phyloP scores from a whole-genome alignment of 164 flowering plant genomes.

The Berberis thunbergii region DNA sequence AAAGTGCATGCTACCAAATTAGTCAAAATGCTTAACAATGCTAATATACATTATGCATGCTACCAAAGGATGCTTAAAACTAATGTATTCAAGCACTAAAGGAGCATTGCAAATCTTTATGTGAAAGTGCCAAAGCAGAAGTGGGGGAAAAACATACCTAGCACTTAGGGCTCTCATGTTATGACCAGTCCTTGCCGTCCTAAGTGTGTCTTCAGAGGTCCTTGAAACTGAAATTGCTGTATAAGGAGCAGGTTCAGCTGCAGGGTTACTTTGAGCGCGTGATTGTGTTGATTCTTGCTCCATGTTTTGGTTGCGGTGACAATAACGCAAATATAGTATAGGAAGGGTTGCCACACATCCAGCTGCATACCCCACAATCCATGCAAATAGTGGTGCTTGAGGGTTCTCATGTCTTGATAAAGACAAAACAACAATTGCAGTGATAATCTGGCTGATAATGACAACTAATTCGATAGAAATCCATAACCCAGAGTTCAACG shows the following conservation, averaged over 20 bases:
- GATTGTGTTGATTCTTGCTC: constrained; percentile 34
- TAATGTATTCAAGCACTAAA: too few species aligned
- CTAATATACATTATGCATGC: too few species aligned
- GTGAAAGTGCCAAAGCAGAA: too few species aligned
- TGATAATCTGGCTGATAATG: constrained; percentile 60
- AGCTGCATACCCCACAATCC: constrained; percentile 49
- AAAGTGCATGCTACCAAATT: too few species aligned
- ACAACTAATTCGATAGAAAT: constrained; percentile 61
- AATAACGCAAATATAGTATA: constrained; percentile 65
- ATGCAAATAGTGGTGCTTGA: constrained; percentile 40
- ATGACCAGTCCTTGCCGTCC: constrained; percentile 18
- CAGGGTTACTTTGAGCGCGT: constrained; percentile 22
- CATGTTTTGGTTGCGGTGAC: constrained; percentile 34
- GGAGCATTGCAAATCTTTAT: too few species aligned
- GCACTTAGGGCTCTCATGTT: constrained; percentile 13
- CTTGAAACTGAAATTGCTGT: constrained; percentile 30
- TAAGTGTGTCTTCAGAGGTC: constrained; percentile 22
- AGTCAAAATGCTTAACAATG: too few species aligned
- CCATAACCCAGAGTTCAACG: constrained; percentile 75
- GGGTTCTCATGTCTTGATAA: constrained; percentile 44
- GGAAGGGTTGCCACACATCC: constrained; percentile 60
- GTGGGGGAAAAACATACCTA: constrained; percentile 21
- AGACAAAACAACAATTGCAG: constrained; percentile 35
- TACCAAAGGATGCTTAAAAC: too few species aligned
- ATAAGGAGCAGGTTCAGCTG: constrained; percentile 32